These are phyloP conservation scores for Butyriboletus loyo DNA, from an alignment of 768 basidiomycete species.

Conservation along the genomic window DNA sequence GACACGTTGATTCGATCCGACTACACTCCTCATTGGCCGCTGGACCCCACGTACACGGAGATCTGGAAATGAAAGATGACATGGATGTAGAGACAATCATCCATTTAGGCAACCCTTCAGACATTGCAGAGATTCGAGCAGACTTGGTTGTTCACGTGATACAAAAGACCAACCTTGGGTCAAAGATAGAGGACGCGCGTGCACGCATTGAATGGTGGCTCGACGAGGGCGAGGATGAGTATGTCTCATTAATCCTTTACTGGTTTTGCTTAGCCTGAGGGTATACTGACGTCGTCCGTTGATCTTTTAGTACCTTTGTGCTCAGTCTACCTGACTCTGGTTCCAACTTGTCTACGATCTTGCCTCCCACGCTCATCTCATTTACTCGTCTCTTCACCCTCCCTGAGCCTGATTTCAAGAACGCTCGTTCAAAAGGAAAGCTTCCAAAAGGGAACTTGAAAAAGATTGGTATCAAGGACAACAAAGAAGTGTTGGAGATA, in stretches of 20 bases:
- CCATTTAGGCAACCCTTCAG: conserved; percentile 67
- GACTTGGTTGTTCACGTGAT: conserved; percentile 57
- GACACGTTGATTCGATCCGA: conserved; percentile 80
- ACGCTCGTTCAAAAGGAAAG: conserved; percentile 56
- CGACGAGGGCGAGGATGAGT: conserved; percentile 90
- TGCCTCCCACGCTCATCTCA: conserved; percentile 60
- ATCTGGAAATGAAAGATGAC: conserved; percentile 12
- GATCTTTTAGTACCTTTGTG: conserved; percentile 8
- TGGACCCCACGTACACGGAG: background rate
- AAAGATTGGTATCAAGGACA: conserved; percentile 5
- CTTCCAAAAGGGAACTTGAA: conserved; percentile 64
- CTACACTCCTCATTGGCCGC: conserved; percentile 37
- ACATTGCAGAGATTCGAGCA: conserved; percentile 74
- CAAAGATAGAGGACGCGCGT: conserved; percentile 9
- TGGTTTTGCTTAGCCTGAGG: background rate
- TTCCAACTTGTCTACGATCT: conserved; percentile 53
- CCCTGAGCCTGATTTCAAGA: conserved; percentile 55
- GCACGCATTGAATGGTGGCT: conserved; percentile 89
- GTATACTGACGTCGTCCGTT: background rate
- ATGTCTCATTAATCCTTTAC: conserved; percentile 24
- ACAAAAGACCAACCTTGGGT: conserved; percentile 4
- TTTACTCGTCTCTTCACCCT: conserved; percentile 64
- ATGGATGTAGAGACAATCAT: conserved; percentile 17
- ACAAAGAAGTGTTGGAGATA: conserved; percentile 40
- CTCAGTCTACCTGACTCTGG: conserved; percentile 31